Evolutionary conservation across 257 asterid genomes (phyloP).

Genomic region (Plantago elongata): DNA sequence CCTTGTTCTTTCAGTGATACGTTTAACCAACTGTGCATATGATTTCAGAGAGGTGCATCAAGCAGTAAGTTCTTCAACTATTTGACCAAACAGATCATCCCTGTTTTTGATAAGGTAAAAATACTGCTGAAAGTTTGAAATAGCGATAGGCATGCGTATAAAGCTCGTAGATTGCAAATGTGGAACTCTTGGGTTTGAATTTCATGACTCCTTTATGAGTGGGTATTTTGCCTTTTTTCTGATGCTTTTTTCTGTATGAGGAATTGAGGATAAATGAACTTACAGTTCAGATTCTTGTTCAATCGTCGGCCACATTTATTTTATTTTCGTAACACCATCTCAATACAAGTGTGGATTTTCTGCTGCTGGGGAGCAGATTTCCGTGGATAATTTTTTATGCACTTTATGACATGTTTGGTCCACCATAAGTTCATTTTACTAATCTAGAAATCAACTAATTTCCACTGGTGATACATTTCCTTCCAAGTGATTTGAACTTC

Average conservation of each 20-base stretch:
- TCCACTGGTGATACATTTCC: not conserved
- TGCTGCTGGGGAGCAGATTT: not conserved
- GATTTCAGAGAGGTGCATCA: constrained; percentile 80
- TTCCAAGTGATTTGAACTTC: not conserved
- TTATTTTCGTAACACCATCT: not conserved
- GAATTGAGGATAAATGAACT: constrained; percentile 1
- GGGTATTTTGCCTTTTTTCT: not conserved
- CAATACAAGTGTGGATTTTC: not conserved
- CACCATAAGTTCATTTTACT: too few relatives aligned
- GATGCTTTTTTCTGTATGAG: not conserved
- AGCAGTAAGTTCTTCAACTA: constrained; percentile 79
- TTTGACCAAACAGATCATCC: constrained; percentile 73
- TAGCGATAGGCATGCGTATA: not conserved
- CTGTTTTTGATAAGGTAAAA: constrained; percentile 88
- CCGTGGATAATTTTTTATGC: too few relatives aligned
- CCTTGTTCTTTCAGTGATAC: not conserved
- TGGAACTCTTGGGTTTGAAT: constrained; percentile 6
- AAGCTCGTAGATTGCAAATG: not conserved
- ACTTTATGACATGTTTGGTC: too few relatives aligned
- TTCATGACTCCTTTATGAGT: constrained; percentile 1
- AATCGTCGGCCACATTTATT: not conserved
- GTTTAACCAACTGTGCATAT: constrained; percentile 22
- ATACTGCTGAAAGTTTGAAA: constrained; percentile 12
- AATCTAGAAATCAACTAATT: too few relatives aligned
- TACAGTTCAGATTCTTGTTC: not conserved